Base-by-base conservation (phyloP, 2,329 filamentous ascomycete species). In the Tolypocladium guangdongense region DNA sequence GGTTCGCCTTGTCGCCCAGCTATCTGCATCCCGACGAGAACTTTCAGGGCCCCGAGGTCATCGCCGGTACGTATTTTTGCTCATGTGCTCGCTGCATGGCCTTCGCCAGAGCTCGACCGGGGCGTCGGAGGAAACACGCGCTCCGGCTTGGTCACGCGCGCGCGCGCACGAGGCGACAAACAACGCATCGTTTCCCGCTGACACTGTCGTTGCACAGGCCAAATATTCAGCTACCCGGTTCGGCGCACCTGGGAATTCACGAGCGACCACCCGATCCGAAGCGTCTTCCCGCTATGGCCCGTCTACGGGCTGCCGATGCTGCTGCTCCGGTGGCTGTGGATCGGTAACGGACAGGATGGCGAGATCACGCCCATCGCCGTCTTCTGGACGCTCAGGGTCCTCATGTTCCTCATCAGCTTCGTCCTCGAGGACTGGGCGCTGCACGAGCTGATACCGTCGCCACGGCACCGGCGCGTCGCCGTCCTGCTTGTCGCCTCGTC, bases 11-110 rank as follows among this genome's bases (percentile, higher is more conserved):
- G 59, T 91, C 87, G 58, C 88, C 93, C 55, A 97, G 92, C 77
- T 99, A 99, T 71, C 82, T 99, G 48, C 93, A 99, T 70, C 93
- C 93, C 6, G 93, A 99, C 74, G 93, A 99, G 78, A 93, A 97
- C 76, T 99, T 99, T 65, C 93, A 99, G 74, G 93, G 93, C 37
- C 93, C 93, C 18, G 93, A 99, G 75, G 86, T 97, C 59, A 93
- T 97, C 65, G 91, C 92, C 65, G 92, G 92, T 96, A 82, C 61
- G 84, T 74, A 11, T 55, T 55, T 54, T 46, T 41, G 47, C 37
- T 16, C 39, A 24, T 52, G 27, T 45, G 47, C 30, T 41, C 43
- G 46, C 38, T 45, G 45, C 55, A 7, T n/a, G 14, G n/a, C 16
- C 27, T 10, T 32, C 7, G 22, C 33, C 6, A 22, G 27, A 50